Percentiles rank a stretch among this genome's conserved stretches.
These are phyloP conservation scores for Fusarium zealandicum DNA, from an alignment of 2,329 filamentous ascomycete species.

Conservation along the genomic window DNA sequence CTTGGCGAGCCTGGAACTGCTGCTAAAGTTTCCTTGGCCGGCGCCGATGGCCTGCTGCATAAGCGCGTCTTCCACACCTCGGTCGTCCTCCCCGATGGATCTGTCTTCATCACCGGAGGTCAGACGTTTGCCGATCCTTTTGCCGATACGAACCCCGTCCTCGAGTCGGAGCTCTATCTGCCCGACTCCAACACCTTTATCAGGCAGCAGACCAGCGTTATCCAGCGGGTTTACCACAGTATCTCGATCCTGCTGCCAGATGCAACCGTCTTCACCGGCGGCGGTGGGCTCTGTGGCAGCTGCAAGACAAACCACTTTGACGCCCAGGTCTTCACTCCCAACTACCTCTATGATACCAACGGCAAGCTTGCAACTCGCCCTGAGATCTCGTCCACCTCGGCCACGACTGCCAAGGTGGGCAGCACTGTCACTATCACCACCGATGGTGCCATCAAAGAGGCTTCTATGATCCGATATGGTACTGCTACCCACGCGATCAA, in stretches of 20 bases:
- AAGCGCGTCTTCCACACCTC: conserved; percentile 54
- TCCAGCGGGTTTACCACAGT: conserved; percentile 18
- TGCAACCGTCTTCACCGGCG: conserved; percentile 19
- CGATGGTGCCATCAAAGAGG: neutral
- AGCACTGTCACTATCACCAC: conserved; percentile 11
- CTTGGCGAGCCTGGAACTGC: conserved; percentile 42
- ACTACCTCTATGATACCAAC: conserved; percentile 20
- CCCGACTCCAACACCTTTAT: conserved; percentile 14
- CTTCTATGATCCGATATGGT: conserved; percentile 27
- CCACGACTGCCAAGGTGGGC: conserved; percentile 3
- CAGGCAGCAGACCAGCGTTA: conserved; percentile 16
- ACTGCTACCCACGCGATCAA: conserved; percentile 30
- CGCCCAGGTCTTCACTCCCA: conserved; percentile 26
- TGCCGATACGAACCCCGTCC: conserved; percentile 9
- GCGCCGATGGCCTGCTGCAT: conserved; percentile 6
- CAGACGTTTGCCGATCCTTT: conserved; percentile 15
- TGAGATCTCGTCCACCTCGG: conserved; percentile 8
- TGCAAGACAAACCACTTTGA: conserved; percentile 32
- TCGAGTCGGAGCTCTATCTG: conserved; percentile 19
- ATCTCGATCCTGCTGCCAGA: conserved; percentile 14
- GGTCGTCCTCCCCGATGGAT: conserved; percentile 58
- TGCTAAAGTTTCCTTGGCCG: neutral
- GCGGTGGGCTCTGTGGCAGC: conserved; percentile 17
- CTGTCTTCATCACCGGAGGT: conserved; percentile 57
- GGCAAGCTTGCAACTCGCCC: conserved; percentile 17